phyloP scores from a whole-genome alignment of 2,329 filamentous ascomycete species.

The Aspergillus sp. region DNA sequence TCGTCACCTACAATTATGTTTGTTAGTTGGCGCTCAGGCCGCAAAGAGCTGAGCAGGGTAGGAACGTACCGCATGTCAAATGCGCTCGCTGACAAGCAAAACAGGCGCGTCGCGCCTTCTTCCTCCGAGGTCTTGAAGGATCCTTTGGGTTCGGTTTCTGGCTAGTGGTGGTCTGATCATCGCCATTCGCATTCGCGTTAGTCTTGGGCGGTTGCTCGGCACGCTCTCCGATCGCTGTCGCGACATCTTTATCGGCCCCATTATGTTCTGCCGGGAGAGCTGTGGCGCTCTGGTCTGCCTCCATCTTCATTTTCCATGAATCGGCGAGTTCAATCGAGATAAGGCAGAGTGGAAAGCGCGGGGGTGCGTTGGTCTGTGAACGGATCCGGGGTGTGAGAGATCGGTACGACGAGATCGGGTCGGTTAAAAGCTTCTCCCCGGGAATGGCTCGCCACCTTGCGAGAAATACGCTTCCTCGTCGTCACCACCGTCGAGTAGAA shows the following conservation, averaged over 20 bases:
- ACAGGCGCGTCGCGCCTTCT: conserved; percentile 94
- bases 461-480: conserved; percentile 4
- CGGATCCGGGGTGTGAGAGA: conserved; percentile 4
- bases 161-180: conserved; percentile 58
- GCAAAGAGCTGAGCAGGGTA: conserved; percentile 13
- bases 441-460: conserved; percentile 6
- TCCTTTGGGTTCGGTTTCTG: conserved; percentile 75
- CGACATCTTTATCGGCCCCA: conserved; percentile 36
- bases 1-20: conserved; percentile 71
- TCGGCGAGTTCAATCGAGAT: neutral
- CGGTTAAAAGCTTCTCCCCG: conserved; percentile 8
- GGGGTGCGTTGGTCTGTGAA: neutral
- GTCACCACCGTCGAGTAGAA: conserved; percentile 10
- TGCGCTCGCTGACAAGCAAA: conserved; percentile 97
- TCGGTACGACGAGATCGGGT: conserved; percentile 2
- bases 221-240: conserved; percentile 37
- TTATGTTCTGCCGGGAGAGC: conserved; percentile 39
- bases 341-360: neutral
- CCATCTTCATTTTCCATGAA: conserved; percentile 33
- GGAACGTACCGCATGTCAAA: conserved; percentile 87
- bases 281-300: conserved; percentile 36
- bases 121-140: conserved; percentile 81
- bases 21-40: conserved; percentile 24
- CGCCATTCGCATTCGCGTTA: conserved; percentile 38
- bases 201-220: conserved; percentile 34